Evolutionary conservation across 116 monocot genomes (phyloP).

Genomic region (Cymodocea nodosa): DNA sequence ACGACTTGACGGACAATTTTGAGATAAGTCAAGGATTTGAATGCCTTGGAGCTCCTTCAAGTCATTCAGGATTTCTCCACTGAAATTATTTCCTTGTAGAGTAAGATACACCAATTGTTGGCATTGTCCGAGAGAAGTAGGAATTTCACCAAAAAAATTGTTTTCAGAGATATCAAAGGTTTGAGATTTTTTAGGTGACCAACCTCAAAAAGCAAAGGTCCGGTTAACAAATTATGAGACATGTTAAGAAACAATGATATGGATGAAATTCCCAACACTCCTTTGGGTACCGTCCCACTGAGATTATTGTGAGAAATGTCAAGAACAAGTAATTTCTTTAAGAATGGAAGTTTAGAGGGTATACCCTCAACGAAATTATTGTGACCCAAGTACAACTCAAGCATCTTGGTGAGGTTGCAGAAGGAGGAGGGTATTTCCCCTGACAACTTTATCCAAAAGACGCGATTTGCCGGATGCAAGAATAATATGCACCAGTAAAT

Average conservation of each 20-base stretch:
- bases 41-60: constrained; percentile 17
- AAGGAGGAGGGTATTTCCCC: constrained; percentile 25
- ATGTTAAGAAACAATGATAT: not conserved
- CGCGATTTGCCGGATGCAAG: no score
- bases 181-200: constrained; percentile 12
- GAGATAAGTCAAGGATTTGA: constrained; percentile 21
- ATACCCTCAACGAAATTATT: constrained; percentile 26
- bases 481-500: no score
- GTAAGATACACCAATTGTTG: constrained; percentile 13
- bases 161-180: constrained; percentile 14
- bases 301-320: constrained; percentile 20
- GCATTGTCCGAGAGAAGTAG: constrained; percentile 8
- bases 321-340: not conserved
- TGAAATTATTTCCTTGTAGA: constrained; percentile 20
- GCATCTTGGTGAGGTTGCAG: constrained; percentile 28
- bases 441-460: no score
- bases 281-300: constrained; percentile 24
- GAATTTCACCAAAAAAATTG: constrained; percentile 22
- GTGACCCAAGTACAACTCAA: not conserved
- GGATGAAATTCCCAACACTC: constrained; percentile 11
- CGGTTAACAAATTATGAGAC: constrained; percentile 8
- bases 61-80: constrained; percentile 24
- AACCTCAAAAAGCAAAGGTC: constrained; percentile 14
- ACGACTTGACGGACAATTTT: constrained; percentile 24
- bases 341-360: constrained; percentile 11